These are phyloP conservation scores for Vicia sativa DNA, from an alignment of 306 rosid species.

Conservation along the genomic window DNA sequence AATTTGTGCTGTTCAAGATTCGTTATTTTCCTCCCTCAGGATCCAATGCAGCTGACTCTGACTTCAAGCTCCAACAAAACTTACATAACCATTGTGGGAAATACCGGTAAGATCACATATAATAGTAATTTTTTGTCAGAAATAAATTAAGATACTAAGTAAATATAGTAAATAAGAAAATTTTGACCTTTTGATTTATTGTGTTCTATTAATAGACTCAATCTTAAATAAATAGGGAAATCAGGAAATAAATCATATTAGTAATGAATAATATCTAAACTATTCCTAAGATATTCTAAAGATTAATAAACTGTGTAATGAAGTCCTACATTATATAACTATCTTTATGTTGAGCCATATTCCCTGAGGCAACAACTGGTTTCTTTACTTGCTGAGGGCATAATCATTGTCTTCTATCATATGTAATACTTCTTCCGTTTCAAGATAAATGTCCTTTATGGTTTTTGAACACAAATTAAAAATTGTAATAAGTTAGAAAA, in stretches of 20 bases:
- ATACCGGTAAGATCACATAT: conserved; percentile 64
- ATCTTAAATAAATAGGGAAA: background rate
- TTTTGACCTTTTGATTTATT: background rate
- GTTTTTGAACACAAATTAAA: too few species aligned
- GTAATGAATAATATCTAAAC: background rate
- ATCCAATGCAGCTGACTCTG: conserved; percentile 65
- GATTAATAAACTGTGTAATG: background rate
- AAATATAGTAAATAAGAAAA: background rate
- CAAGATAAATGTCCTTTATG: too few species aligned
- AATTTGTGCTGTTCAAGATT: conserved; percentile 2
- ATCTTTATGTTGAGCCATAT: background rate
- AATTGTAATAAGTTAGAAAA: too few species aligned
- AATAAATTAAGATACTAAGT: background rate
- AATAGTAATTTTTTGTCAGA: conserved; percentile 19
- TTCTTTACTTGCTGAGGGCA: conserved; percentile 20
- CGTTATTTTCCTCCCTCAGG: conserved; percentile 43
- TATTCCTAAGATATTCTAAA: background rate
- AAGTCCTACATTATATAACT: background rate
- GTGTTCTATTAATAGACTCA: background rate
- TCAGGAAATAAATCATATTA: background rate
- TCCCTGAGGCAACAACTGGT: background rate
- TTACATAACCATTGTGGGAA: conserved; percentile 78
- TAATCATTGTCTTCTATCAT: background rate
- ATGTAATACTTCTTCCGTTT: background rate
- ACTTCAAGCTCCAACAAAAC: conserved; percentile 68